Base-by-base conservation (phyloP, 164 flowering plant species). In the Magnolia officinalis region DNA sequence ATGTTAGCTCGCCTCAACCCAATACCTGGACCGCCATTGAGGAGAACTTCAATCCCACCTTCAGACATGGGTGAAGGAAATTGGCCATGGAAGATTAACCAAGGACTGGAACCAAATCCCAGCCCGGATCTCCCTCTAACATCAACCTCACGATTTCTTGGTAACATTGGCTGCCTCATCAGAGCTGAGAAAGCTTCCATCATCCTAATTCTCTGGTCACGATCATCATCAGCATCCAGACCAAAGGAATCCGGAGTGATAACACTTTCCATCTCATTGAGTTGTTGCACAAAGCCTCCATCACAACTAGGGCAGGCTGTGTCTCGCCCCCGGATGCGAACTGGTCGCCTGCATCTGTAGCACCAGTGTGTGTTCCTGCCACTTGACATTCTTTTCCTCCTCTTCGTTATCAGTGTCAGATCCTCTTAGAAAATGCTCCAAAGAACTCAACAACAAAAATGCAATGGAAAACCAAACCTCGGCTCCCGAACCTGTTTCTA, bases 321-420 rank as follows among this genome's bases (percentile, higher is more conserved):
- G 72, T 88, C 89, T 67, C 81, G 78, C 13, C 84, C 86, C 21
- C 83, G 83, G 71, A 92, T 84, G 8, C 86, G 85, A 68, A 94
- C 90, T 23, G 92, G 87, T 52, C 86, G 84, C 70, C 81, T 80
- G 84, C 96, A 92, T 71, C 81, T 81, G 85, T 91, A 84, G 83
- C 97, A 94, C 96, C 95, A 92, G 77, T 94, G 95, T 24, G 96
- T 89, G 76, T 81, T 86, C 73, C 92, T 83, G 65, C 87, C 72
- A 63, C 87, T 83, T 75, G 94, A 85, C 97, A 91, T 93, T 78
- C 74, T 83, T 71, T 67, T 21, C 9, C 74, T 21, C 9, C 74
- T 72, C 64, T 16, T 29, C 0, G 14, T 72, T 21, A 24, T 72
- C 74, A 18, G 29, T 26, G 19, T n/a, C 55, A n/a, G n/a, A 70